These are phyloP conservation scores for Protomyces arabidopsidicola DNA, from an alignment of 1,139 yeast genomes.

Conservation along the genomic window DNA sequence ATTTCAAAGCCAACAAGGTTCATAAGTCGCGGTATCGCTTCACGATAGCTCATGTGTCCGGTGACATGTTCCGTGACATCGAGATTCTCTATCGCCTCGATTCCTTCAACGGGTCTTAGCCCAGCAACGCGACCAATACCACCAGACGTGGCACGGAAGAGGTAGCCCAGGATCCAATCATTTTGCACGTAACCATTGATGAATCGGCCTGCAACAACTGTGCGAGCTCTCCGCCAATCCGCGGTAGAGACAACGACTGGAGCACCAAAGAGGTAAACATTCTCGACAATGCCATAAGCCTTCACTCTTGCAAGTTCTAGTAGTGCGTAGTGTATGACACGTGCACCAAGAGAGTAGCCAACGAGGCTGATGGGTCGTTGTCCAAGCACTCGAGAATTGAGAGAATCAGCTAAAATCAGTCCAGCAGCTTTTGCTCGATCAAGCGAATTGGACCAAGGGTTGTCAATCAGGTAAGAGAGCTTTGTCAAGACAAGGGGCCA, in stretches of 20 bases:
- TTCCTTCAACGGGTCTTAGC: conserved; percentile 62
- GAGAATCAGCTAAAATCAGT: conserved; percentile 75
- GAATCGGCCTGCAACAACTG: conserved; percentile 86
- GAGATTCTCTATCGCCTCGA: conserved; percentile 69
- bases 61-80: conserved; percentile 83
- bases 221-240: conserved; percentile 70
- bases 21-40: conserved; percentile 79
- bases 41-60: conserved; percentile 96
- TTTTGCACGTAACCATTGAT: conserved; percentile 85
- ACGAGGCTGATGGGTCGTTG: conserved; percentile 87
- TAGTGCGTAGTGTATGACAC: conserved; percentile 86
- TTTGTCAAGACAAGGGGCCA: conserved; percentile 88
- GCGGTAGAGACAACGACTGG: conserved; percentile 79
- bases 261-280: conserved; percentile 81
- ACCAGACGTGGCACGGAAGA: conserved; percentile 93
- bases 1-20: conserved; percentile 72
- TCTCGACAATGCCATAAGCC: conserved; percentile 83
- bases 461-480: conserved; percentile 81
- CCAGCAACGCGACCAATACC: conserved; percentile 91
- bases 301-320: conserved; percentile 80
- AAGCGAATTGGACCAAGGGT: conserved; percentile 96
- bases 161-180: conserved; percentile 95
- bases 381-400: conserved; percentile 81
- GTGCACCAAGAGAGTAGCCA: conserved; percentile 91
- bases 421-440: conserved; percentile 99